Conservation (phyloP, 805 yeast species). For the Kuraishia floccosa region DNA sequence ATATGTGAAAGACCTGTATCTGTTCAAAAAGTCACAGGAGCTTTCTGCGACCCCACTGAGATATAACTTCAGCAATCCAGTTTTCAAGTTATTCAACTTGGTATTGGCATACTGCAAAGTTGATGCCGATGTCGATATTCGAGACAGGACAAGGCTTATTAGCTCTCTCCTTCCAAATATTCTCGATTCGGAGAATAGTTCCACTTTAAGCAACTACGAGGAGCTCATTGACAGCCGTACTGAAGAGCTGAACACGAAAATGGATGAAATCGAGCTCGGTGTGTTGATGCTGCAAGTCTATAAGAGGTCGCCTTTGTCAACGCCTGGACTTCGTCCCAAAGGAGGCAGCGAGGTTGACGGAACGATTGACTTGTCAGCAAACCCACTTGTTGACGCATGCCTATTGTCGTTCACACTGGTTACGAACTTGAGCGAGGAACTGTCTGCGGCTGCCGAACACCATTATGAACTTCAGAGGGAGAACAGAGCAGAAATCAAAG, state of each 20-base stretch:
- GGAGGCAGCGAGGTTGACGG: background rate
- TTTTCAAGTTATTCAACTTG: slow-evolving; percentile 45
- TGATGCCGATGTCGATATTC: slow-evolving; percentile 64
- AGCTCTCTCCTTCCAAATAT: slow-evolving; percentile 41
- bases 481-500: slow-evolving; percentile 24
- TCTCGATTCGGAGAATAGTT: slow-evolving; percentile 7
- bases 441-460: slow-evolving; percentile 5
- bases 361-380: background rate
- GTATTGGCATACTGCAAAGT: slow-evolving; percentile 55
- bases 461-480: slow-evolving; percentile 15
- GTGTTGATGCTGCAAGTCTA: slow-evolving; percentile 16
- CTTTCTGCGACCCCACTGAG: slow-evolving; percentile 7
- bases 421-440: background rate
- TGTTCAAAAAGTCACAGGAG: slow-evolving; percentile 12
- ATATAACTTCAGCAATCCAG: slow-evolving; percentile 23
- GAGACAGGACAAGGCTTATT: slow-evolving; percentile 78
- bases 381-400: background rate
- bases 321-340: background rate
- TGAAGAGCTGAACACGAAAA: slow-evolving; percentile 6
- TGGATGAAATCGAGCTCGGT: slow-evolving; percentile 15
- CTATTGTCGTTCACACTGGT: background rate
- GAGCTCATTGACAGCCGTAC: slow-evolving; percentile 7
- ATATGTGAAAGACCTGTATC: slow-evolving; percentile 41
- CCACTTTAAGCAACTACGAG: slow-evolving; percentile 7
- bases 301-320: slow-evolving; percentile 15